Evolutionary conservation across 768 basidiomycete genomes (phyloP).

Genomic region (Phlebiopsis flavidoalba): DNA sequence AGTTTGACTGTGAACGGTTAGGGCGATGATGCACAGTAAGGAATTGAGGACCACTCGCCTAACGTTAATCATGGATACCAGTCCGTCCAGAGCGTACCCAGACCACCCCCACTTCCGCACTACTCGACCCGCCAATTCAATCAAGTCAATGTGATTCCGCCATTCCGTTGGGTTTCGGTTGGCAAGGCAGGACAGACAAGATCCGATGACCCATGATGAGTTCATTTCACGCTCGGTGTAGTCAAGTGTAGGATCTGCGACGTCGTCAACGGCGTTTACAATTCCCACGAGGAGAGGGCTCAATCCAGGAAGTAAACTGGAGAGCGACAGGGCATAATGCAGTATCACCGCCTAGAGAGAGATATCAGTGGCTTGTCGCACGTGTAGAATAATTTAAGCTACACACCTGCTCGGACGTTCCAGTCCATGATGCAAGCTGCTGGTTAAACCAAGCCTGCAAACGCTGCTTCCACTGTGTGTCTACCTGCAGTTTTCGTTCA

Average conservation of each 20-base stretch:
- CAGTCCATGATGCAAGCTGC: constrained; percentile 39
- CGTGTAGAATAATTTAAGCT: background rate
- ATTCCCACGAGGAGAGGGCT: constrained; percentile 39
- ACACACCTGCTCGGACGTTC: constrained; percentile 35
- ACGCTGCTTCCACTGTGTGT: constrained; percentile 53
- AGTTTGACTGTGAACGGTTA: background rate
- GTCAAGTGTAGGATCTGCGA: constrained; percentile 20
- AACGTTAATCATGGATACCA: constrained; percentile 42
- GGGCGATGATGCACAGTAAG: background rate
- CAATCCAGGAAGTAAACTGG: constrained; percentile 43
- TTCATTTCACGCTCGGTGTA: constrained; percentile 33
- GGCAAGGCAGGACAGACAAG: constrained; percentile 52
- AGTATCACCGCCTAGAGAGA: constrained; percentile 44
- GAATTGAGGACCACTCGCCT: constrained; percentile 32
- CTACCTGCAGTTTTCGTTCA: constrained; percentile 47
- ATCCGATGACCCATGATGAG: constrained; percentile 51
- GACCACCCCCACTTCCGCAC: constrained; percentile 56
- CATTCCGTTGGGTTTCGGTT: constrained; percentile 40
- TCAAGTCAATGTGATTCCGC: constrained; percentile 41
- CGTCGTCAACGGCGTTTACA: constrained; percentile 35
- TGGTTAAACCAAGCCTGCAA: constrained; percentile 44
- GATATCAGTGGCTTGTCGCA: background rate
- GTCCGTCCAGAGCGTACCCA: constrained; percentile 46
- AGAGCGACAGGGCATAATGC: constrained; percentile 48
- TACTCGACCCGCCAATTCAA: constrained; percentile 41